Evolutionary conservation across 176 grass and related monocot genomes (phyloP).

Genomic region (Oryza glaberrima): DNA sequence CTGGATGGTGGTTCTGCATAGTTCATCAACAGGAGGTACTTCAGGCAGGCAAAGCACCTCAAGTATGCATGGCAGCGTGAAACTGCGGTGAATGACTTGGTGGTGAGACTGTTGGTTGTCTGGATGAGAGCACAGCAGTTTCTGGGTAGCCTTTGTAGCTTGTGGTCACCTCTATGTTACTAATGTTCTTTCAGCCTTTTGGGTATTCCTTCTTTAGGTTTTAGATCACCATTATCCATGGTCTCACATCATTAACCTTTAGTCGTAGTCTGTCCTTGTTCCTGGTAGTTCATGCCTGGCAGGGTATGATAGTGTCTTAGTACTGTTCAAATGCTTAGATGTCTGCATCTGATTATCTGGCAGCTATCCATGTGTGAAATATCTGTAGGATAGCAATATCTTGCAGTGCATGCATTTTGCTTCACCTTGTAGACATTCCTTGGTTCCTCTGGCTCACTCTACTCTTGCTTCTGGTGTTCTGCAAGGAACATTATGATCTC

Average conservation of each 20-base stretch:
- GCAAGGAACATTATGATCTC: conserved; percentile 43
- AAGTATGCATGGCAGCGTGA: conserved; percentile 2
- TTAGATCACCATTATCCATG: conserved; percentile 37
- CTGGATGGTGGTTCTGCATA: conserved; percentile 9
- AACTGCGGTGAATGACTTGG: conserved; percentile 42
- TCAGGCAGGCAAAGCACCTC: conserved; percentile 39
- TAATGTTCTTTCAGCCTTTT: neutral
- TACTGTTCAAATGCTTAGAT: conserved; percentile 31
- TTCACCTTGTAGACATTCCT: conserved; percentile 18
- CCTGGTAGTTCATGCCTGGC: conserved; percentile 37
- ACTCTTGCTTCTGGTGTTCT: conserved; percentile 44
- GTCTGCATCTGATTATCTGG: conserved; percentile 17
- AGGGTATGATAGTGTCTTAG: conserved; percentile 28
- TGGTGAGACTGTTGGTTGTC: conserved; percentile 20
- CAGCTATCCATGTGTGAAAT: conserved; percentile 29
- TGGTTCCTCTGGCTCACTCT: conserved; percentile 29
- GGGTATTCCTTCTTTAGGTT: conserved; percentile 38
- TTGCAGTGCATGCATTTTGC: conserved; percentile 33
- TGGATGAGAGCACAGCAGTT: conserved; percentile 34
- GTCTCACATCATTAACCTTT: conserved; percentile 18
- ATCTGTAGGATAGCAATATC: conserved; percentile 50
- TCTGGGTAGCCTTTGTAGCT: conserved; percentile 42
- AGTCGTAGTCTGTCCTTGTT: conserved; percentile 37
- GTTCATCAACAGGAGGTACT: conserved; percentile 25
- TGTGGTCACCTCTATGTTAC: conserved; percentile 27